Evolutionary conservation across 352 stramenopile genomes (phyloP).

Genomic region (Phytophthora hibernalis): DNA sequence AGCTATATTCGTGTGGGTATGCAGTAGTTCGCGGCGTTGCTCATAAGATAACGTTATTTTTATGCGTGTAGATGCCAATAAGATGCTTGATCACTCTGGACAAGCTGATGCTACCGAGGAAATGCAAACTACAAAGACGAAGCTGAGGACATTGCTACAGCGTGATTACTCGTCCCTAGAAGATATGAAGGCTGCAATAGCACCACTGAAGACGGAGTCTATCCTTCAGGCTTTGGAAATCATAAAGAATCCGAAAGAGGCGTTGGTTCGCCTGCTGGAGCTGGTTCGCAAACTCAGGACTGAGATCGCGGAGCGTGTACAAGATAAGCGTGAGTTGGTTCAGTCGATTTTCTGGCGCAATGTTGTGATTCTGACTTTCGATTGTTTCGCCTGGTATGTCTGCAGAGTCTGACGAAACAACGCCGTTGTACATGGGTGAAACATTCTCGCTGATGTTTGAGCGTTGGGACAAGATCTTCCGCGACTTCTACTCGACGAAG

Average conservation of each 20-base stretch:
- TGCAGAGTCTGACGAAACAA: conserved; percentile 83
- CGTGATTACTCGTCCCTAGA: conserved; percentile 74
- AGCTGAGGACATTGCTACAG: conserved; percentile 93
- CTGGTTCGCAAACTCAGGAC: conserved; percentile 77
- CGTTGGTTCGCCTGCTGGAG: conserved; percentile 72
- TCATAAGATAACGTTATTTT: conserved; percentile 1
- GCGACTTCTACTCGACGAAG: conserved; percentile 95
- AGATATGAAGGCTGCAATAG: conserved; percentile 70
- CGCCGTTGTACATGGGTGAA: conserved; percentile 95
- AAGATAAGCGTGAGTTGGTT: conserved; percentile 64
- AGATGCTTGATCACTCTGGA: conserved; percentile 99
- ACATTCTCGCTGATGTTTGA: conserved; percentile 95
- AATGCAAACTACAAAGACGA: conserved; percentile 83
- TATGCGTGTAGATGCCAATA: conserved; percentile 75
- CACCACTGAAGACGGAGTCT: conserved; percentile 77
- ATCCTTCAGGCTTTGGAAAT: conserved; percentile 79
- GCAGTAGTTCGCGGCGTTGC: not conserved
- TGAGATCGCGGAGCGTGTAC: conserved; percentile 78
- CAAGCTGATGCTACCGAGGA: conserved; percentile 97
- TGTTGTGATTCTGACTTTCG: conserved; percentile 12
- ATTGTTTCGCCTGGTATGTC: not conserved
- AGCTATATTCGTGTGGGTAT: not conserved
- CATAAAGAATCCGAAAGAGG: conserved; percentile 87
- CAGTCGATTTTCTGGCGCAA: not conserved
- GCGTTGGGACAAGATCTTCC: conserved; percentile 94